Evolutionary conservation across 78 protist genomes (phyloP).

Genomic region (Andalucia godoyi): DNA sequence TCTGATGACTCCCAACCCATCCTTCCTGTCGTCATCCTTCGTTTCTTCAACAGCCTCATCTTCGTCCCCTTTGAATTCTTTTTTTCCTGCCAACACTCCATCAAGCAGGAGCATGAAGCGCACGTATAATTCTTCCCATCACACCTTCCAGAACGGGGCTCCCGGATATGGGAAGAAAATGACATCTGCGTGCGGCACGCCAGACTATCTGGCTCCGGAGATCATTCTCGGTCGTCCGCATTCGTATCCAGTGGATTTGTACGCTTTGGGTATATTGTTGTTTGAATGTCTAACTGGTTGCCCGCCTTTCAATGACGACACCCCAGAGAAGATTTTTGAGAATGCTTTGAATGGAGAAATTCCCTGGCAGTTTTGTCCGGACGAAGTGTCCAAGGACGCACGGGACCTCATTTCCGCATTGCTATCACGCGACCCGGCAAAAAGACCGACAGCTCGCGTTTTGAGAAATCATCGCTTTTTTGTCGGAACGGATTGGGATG

Average conservation of each 20-base stretch:
- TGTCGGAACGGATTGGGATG: conserved; percentile 2
- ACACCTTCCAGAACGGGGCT: too few species aligned
- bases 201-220: conserved; percentile 94
- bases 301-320: conserved; percentile 85
- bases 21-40: too few species aligned
- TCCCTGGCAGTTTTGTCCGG: too few species aligned
- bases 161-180: too few species aligned
- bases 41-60: too few species aligned
- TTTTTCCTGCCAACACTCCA: too few species aligned
- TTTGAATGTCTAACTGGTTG: conserved; percentile 68
- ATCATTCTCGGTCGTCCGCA: conserved; percentile 66
- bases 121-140: neutral
- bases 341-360: conserved; percentile 8
- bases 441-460: neutral
- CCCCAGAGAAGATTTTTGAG: conserved; percentile 49
- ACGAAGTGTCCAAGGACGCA: too few species aligned
- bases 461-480: neutral
- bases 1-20: too few species aligned
- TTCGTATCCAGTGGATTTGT: conserved; percentile 81
- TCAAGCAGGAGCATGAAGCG: too few species aligned
- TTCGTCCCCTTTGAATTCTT: neutral
- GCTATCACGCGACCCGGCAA: neutral
- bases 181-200: too few species aligned
- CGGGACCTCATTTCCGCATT: neutral
- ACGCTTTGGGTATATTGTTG: conserved; percentile 84